Evolutionary conservation across 164 flowering plant genomes (phyloP).

Genomic region (Chimonanthus salicifolius): DNA sequence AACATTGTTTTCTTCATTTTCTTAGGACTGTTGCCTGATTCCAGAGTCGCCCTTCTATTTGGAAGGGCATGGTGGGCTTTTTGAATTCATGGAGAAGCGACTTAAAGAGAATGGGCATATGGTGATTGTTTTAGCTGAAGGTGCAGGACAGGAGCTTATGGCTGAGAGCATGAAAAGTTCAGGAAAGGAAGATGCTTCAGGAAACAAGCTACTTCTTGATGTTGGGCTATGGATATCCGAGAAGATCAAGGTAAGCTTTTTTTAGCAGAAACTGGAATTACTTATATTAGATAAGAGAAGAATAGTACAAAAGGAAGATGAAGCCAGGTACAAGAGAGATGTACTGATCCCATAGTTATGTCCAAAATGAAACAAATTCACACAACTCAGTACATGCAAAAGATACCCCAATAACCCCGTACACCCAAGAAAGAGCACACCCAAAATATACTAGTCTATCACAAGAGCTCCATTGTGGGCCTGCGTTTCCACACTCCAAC

Average conservation of each 20-base stretch:
- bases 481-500: too few relatives aligned
- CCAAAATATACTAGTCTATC: too few relatives aligned
- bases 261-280: too few relatives aligned
- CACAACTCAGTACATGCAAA: too few relatives aligned
- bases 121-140: conserved; percentile 95
- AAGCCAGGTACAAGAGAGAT: too few relatives aligned
- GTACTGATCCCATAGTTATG: too few relatives aligned
- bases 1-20: neutral
- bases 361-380: too few relatives aligned
- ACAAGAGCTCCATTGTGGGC: too few relatives aligned
- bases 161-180: conserved; percentile 37
- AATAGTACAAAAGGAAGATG: too few relatives aligned
- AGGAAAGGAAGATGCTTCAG: conserved; percentile 67
- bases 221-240: conserved; percentile 89
- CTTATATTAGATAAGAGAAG: too few relatives aligned
- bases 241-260: conserved; percentile 51
- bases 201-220: conserved; percentile 81
- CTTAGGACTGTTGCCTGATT: conserved; percentile 84
- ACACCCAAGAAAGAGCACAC: too few relatives aligned
- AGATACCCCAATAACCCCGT: too few relatives aligned
- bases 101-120: conserved; percentile 90
- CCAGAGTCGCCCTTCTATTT: conserved; percentile 94
- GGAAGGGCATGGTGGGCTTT: conserved; percentile 94
- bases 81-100: conserved; percentile 65
- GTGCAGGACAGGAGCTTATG: conserved; percentile 88